Conservation (phyloP, 2,329 filamentous ascomycete genomes). For the Anthostomella pinea region DNA sequence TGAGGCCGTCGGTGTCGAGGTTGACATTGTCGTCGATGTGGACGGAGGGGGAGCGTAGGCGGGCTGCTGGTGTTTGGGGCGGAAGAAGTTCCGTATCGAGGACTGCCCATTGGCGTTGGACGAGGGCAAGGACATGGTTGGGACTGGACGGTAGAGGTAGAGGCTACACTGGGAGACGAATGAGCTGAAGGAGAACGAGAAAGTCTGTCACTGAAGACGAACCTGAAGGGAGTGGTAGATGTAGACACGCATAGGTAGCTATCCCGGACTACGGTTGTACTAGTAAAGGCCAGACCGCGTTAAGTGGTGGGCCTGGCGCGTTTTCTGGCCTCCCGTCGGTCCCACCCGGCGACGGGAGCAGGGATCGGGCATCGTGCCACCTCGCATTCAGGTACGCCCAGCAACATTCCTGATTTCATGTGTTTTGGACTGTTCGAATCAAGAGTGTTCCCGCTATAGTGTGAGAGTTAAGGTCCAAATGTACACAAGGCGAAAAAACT, state of each 20-base stretch:
- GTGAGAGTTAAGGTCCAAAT: too few species aligned
- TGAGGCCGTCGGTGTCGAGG: slow-evolving; percentile 9
- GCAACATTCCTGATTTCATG: too few species aligned
- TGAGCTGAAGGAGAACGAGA: neutral
- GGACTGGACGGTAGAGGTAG: neutral
- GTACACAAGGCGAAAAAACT: too few species aligned
- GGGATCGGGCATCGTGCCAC: too few species aligned
- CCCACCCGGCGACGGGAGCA: too few species aligned
- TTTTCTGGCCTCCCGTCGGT: neutral
- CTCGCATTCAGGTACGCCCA: too few species aligned
- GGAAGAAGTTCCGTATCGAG: slow-evolving; percentile 64
- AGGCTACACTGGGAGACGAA: neutral
- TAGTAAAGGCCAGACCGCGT: slow-evolving; percentile 7
- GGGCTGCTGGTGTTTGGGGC: slow-evolving; percentile 44
- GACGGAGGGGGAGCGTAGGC: slow-evolving; percentile 42
- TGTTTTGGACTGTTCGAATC: too few species aligned
- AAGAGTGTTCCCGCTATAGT: too few species aligned
- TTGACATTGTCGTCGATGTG: slow-evolving; percentile 2
- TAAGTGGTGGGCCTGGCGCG: slow-evolving; percentile 7
- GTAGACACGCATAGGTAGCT: neutral
- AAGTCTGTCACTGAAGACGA: neutral
- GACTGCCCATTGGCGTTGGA: slow-evolving; percentile 39
- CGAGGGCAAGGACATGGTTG: slow-evolving; percentile 37
- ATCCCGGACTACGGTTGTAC: too few species aligned
- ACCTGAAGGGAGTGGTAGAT: neutral